phyloP scores from a whole-genome alignment of 768 basidiomycete species.

The Phlebiopsis flavidoalba region DNA sequence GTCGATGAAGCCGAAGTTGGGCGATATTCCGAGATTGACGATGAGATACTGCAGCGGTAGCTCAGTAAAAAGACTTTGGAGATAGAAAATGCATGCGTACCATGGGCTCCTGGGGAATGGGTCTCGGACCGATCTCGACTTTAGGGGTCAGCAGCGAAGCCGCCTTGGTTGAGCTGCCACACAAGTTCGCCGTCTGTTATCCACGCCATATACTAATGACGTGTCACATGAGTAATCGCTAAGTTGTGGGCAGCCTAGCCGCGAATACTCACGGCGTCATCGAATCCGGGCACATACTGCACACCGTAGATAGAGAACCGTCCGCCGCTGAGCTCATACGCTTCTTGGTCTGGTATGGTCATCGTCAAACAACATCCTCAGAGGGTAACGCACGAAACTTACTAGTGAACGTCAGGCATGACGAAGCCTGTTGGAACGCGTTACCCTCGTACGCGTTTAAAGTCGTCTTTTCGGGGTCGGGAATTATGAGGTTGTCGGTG shows the following conservation, averaged over 20 bases:
- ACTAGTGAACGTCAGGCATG: slow-evolving; percentile 55
- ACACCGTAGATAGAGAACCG: slow-evolving; percentile 80
- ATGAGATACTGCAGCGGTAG: slow-evolving; percentile 74
- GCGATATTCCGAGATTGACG: slow-evolving; percentile 78
- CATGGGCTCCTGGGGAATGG: slow-evolving; percentile 83
- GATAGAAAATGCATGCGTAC: slow-evolving; percentile 32
- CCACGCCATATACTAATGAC: slow-evolving; percentile 73
- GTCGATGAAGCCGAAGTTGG: slow-evolving; percentile 73
- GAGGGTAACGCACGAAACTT: slow-evolving; percentile 11
- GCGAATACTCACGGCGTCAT: slow-evolving; percentile 38
- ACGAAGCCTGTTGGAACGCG: slow-evolving; percentile 72
- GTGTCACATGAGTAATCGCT: not conserved
- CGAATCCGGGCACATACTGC: slow-evolving; percentile 61
- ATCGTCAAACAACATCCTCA: slow-evolving; percentile 18
- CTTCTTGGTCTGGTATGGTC: slow-evolving; percentile 39
- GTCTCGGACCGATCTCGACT: slow-evolving; percentile 62
- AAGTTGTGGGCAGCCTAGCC: slow-evolving; percentile 44
- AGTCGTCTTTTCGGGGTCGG: slow-evolving; percentile 45
- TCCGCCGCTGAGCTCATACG: slow-evolving; percentile 56
- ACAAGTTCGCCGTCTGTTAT: slow-evolving; percentile 53
- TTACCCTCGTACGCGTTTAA: slow-evolving; percentile 68
- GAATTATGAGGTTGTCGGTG: slow-evolving; percentile 51
- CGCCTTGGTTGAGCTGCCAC: slow-evolving; percentile 68
- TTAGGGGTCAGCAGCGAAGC: slow-evolving; percentile 50
- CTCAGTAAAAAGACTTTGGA: not conserved